Evolutionary conservation across 257 asterid species (phyloP), one percentile per base, ranked within the genome.

Genomic region (Lantana camara): DNA sequence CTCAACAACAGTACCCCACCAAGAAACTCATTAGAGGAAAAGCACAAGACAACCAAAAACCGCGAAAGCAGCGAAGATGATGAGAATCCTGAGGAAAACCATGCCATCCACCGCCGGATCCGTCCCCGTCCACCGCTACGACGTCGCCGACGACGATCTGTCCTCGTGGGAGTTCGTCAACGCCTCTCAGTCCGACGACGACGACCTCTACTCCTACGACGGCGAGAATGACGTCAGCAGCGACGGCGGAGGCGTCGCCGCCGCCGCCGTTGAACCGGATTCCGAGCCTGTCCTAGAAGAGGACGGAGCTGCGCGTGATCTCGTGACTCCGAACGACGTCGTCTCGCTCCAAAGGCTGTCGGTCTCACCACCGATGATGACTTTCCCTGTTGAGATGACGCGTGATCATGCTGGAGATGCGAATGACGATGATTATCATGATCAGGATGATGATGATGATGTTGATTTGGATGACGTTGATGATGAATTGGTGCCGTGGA

Each of bases 401-500:
- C 37, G 22, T 20, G 14, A 46, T 35, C 55, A 12, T 5, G 67
- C 1, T 40, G 60, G 16, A 16, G 72, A 47, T 11, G 22, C 29
- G 12, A 72, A 40, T 22, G 70, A 57, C n/a, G 71, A 51, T 3
- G 70, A 27, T 3, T 70, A 49, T 11, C 64, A 59, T 6, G 60
- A 30, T 0, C 73, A 63, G 2, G 76, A 46, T 2, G 83, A 73
- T 3, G 79, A 16, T 0, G 71, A 74, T 6, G 83, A 73, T 1
- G 76, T 54, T 0, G 73, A 77, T 6, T 78, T 40, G 2, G 83
- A 72, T 21, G 87, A 77, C 54, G 60, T 77, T 66, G 93, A 86
- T 29, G 95, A 91, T 66, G 94, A 91, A 50, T 67, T 91, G 90
- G 78, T 91, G 71, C 95, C 96, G 0, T 73, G 85, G 80, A 68